phyloP scores from a whole-genome alignment of 1,284 basidiomycete genomes.

The Ustilago hordei region DNA sequence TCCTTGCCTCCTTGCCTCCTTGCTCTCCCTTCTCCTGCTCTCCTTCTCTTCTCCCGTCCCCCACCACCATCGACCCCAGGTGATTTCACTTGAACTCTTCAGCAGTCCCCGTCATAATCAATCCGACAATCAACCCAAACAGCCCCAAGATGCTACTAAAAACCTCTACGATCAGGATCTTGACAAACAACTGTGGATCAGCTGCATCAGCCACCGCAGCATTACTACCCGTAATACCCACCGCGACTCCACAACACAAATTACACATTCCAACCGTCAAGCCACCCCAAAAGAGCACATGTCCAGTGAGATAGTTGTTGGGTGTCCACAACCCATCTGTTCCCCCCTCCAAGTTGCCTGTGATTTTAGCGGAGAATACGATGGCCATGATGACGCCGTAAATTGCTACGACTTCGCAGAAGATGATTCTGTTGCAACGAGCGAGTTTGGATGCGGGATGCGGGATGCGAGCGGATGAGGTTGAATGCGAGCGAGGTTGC shows the following conservation, averaged over 20 bases:
- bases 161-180: conserved; percentile 66
- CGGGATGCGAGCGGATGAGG: no score
- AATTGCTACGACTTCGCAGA: conserved; percentile 98
- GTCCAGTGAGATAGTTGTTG: conserved; percentile 66
- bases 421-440: conserved; percentile 78
- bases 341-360: conserved; percentile 56
- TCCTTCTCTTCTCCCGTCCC: conserved; percentile 4
- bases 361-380: conserved; percentile 67
- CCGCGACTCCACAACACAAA: conserved; percentile 65
- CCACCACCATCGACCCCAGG: conserved; percentile 8
- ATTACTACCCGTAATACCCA: conserved; percentile 68
- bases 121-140: conserved; percentile 65
- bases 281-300: conserved; percentile 68
- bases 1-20: background rate
- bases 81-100: conserved; percentile 46
- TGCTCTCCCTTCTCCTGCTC: background rate
- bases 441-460: no score
- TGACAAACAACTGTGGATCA: conserved; percentile 68
- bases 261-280: conserved; percentile 68
- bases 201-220: conserved; percentile 68
- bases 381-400: conserved; percentile 82
- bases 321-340: conserved; percentile 56
- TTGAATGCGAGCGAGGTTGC: no score
- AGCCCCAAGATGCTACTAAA: conserved; percentile 67
- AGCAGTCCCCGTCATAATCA: conserved; percentile 38